Conservation (phyloP, 768 basidiomycete genomes). For the Russula earlei region DNA sequence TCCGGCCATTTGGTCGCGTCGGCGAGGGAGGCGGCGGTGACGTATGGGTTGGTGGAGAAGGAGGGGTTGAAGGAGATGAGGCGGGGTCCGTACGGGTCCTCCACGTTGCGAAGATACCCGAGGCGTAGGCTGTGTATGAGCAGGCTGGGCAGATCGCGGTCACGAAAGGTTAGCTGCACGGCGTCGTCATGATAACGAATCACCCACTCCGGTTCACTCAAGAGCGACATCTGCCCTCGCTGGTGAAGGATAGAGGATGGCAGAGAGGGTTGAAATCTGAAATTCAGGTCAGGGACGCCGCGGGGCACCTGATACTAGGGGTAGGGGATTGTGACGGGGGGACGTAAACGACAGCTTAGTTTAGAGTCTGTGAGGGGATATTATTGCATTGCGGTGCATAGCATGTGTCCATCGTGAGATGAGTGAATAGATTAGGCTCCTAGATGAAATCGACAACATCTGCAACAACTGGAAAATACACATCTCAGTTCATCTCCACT, state of each 20-base stretch:
- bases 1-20: constrained; percentile 83
- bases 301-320: too few species aligned
- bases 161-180: neutral
- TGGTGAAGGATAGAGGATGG: neutral
- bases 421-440: too few species aligned
- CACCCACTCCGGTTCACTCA: constrained; percentile 19
- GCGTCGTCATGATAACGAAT: neutral
- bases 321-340: neutral
- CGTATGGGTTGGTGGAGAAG: constrained; percentile 75
- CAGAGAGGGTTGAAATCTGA: neutral
- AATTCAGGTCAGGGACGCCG: neutral
- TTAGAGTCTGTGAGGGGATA: too few species aligned
- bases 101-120: constrained; percentile 79
- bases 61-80: constrained; percentile 73
- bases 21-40: constrained; percentile 68
- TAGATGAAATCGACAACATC: too few species aligned
- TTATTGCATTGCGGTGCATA: too few species aligned
- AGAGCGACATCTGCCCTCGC: constrained; percentile 14
- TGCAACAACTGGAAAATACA: too few species aligned
- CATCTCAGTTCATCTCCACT: constrained; percentile 17
- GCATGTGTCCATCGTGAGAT: too few species aligned
- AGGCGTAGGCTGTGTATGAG: constrained; percentile 81
- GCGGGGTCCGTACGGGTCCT: constrained; percentile 76
- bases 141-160: too few species aligned
- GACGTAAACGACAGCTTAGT: too few species aligned